phyloP scores from a whole-genome alignment of 495 filamentous ascomycete genomes.

The Cenococcum geophilum region DNA sequence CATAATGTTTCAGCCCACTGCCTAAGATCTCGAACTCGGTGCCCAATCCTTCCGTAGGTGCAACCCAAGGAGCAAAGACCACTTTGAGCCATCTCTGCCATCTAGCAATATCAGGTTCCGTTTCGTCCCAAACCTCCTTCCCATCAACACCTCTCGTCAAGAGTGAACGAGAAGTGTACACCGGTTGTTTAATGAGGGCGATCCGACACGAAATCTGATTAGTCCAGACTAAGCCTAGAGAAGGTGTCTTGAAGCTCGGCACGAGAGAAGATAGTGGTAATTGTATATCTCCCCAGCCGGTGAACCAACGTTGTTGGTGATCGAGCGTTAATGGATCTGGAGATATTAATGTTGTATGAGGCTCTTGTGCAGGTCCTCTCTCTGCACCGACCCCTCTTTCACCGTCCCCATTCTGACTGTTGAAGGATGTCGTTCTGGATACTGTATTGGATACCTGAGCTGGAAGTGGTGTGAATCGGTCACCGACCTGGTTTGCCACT shows the following conservation, averaged over 20 bases:
- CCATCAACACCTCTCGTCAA: constrained; percentile 23
- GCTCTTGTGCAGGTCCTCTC: constrained; percentile 26
- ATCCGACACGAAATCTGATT: constrained; percentile 79
- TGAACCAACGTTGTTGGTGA: constrained; percentile 90
- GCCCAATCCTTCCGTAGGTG: constrained; percentile 25
- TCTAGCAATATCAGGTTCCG: constrained; percentile 29
- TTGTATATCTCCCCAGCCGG: constrained; percentile 75
- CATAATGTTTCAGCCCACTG: constrained; percentile 21
- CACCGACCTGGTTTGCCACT: constrained; percentile 92
- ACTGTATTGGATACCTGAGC: constrained; percentile 8
- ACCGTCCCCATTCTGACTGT: constrained; percentile 18
- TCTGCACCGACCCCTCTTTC: constrained; percentile 1
- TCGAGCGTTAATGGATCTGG: constrained; percentile 59
- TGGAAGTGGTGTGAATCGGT: constrained; percentile 54
- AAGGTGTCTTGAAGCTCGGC: constrained; percentile 66
- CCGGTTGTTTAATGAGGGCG: constrained; percentile 56
- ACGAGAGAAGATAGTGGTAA: constrained; percentile 2
- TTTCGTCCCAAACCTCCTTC: constrained; percentile 32
- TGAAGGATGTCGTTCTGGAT: constrained; percentile 19
- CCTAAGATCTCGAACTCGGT: constrained; percentile 26
- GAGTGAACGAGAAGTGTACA: constrained; percentile 20
- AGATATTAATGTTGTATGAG: constrained; percentile 29
- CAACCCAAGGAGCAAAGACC: constrained; percentile 68
- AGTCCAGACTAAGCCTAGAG: constrained; percentile 82
- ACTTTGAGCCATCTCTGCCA: constrained; percentile 69